A percentile compares a stretch with the other conserved stretches of the same genome.
These are phyloP conservation scores for Marasmius sp. DNA, from an alignment of 1,284 basidiomycete species.

Conservation along the genomic window DNA sequence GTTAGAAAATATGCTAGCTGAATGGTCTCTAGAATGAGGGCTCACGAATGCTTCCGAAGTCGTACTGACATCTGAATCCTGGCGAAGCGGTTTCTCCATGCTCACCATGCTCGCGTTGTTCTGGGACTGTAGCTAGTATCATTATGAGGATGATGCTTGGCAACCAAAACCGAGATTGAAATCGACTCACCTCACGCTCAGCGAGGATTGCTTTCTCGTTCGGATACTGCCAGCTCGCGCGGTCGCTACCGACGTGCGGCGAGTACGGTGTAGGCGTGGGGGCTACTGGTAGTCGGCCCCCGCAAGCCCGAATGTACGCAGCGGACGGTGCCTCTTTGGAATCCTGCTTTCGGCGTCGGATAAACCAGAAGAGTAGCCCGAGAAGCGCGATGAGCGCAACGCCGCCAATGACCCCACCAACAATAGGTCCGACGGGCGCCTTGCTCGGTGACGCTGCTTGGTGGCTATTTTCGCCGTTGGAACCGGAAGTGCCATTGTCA, in stretches of 20 bases:
- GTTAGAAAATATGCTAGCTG: neutral
- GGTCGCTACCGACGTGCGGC: neutral
- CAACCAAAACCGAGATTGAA: neutral
- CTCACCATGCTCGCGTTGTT: neutral
- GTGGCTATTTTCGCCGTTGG: neutral
- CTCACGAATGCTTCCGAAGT: neutral
- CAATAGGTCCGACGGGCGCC: slow-evolving; percentile 12
- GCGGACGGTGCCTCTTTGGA: slow-evolving; percentile 28
- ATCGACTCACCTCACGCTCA: neutral
- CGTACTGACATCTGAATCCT: neutral
- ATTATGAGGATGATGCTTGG: too few relatives aligned
- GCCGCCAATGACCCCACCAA: slow-evolving; percentile 25
- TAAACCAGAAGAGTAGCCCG: slow-evolving; percentile 14
- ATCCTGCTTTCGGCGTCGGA: slow-evolving; percentile 23
- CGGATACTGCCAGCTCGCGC: neutral
- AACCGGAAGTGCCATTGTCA: too few relatives aligned
- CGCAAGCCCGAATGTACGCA: slow-evolving; percentile 20
- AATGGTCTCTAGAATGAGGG: neutral
- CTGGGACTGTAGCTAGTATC: neutral
- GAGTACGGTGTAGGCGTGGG: neutral
- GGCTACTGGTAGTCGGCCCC: slow-evolving; percentile 14
- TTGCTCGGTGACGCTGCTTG: neutral
- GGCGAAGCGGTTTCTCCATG: neutral
- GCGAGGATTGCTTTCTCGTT: neutral
- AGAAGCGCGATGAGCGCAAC: slow-evolving; percentile 18